Conservation (phyloP, 805 yeast genomes). For the Saccharomyces cerevisiae region DNA sequence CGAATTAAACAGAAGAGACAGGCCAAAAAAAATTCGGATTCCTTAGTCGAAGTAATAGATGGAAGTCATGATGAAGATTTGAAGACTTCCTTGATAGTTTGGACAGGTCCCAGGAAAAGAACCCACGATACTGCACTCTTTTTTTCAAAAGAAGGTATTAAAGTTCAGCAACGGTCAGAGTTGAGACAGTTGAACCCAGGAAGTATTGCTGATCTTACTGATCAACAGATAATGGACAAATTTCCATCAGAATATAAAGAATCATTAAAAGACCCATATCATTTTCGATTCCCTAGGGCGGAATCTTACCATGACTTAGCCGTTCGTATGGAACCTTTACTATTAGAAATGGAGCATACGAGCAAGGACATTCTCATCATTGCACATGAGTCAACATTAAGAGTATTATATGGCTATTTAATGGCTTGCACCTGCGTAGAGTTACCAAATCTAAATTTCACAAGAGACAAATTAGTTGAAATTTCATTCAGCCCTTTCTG, state of each 20-base stretch:
- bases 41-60: not conserved
- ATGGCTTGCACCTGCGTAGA: constrained; percentile 87
- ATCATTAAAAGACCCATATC: constrained; percentile 75
- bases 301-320: constrained; percentile 97
- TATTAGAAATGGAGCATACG: constrained; percentile 89
- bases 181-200: constrained; percentile 88
- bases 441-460: constrained; percentile 71
- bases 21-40: not conserved
- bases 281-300: constrained; percentile 82
- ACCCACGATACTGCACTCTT: constrained; percentile 71
- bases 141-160: constrained; percentile 55
- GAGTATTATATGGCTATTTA: constrained; percentile 87
- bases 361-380: constrained; percentile 80
- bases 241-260: constrained; percentile 66
- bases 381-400: constrained; percentile 85
- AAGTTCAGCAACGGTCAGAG: constrained; percentile 69
- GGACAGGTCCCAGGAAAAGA: constrained; percentile 88
- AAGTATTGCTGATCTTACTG: constrained; percentile 60
- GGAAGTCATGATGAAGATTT: not conserved
- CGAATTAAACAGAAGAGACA: constrained; percentile 12
- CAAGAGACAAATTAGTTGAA: constrained; percentile 78
- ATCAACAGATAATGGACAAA: constrained; percentile 46
- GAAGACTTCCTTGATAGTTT: constrained; percentile 39
- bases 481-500: constrained; percentile 80
- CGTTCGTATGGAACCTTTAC: constrained; percentile 83